Percentiles rank a stretch among this genome's conserved stretches.
These are phyloP conservation scores for Xylaria sp. DNA, from an alignment of 2,329 filamentous ascomycete genomes.

Conservation along the genomic window DNA sequence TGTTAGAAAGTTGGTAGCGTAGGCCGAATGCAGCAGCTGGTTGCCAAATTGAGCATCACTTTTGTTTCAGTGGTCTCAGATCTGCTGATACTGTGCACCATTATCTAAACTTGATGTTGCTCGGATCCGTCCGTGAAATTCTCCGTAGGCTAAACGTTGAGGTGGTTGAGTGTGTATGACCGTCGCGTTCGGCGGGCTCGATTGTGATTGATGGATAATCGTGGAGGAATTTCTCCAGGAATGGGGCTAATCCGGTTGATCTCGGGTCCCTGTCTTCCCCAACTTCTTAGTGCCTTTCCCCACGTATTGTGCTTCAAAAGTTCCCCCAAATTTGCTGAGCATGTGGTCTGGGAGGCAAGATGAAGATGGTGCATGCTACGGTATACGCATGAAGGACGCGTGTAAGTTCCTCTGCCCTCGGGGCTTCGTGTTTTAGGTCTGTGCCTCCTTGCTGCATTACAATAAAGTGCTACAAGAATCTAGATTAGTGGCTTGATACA, in stretches of 20 bases:
- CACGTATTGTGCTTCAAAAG: conserved; percentile 12
- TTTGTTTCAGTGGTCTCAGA: too few species aligned
- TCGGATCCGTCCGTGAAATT: conserved; percentile 20
- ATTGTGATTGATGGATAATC: conserved; percentile 32
- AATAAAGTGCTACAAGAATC: too few species aligned
- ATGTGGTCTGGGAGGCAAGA: not conserved
- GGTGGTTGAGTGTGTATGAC: not conserved
- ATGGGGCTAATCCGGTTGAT: conserved; percentile 28
- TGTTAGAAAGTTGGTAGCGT: too few species aligned
- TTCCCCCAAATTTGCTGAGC: not conserved
- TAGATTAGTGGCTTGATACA: too few species aligned
- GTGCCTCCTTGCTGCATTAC: not conserved
- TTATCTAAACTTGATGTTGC: not conserved
- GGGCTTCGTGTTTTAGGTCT: too few species aligned
- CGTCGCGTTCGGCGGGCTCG: not conserved
- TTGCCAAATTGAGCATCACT: too few species aligned
- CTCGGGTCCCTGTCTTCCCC: conserved; percentile 25
- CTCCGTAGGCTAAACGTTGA: conserved; percentile 25
- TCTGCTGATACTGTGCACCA: not conserved
- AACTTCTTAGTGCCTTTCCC: conserved; percentile 17
- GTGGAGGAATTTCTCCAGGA: conserved; percentile 24
- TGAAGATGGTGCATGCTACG: not conserved
- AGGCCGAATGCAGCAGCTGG: too few species aligned
- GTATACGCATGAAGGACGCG: too few species aligned
- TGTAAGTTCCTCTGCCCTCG: too few species aligned